These are phyloP conservation scores for Trifolium repens DNA, from an alignment of 306 rosid genomes.

Conservation along the genomic window DNA sequence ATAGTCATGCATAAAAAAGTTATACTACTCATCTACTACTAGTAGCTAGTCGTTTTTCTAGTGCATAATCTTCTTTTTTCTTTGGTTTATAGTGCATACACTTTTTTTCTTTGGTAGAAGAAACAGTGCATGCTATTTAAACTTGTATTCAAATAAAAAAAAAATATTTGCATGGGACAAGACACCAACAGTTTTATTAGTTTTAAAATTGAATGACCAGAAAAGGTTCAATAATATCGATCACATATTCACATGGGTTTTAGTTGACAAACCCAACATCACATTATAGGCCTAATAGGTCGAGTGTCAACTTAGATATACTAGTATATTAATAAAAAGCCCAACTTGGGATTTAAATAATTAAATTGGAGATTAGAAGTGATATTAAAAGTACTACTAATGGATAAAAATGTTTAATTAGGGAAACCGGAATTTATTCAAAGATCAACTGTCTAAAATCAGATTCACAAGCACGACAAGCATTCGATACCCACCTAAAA, in stretches of 20 bases:
- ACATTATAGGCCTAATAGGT: background rate
- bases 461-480: slow-evolving; percentile 34
- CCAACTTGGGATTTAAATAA: slow-evolving; percentile 5
- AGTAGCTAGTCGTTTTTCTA: too few relatives aligned
- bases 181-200: background rate
- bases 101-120: too few relatives aligned
- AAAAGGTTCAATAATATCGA: background rate
- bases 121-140: too few relatives aligned
- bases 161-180: background rate
- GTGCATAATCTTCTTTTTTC: too few relatives aligned
- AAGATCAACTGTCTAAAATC: slow-evolving; percentile 21
- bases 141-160: too few relatives aligned
- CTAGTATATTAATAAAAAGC: background rate
- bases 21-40: too few relatives aligned
- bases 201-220: background rate
- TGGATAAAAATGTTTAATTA: slow-evolving; percentile 11
- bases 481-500: slow-evolving; percentile 41
- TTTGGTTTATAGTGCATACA: too few relatives aligned
- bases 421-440: slow-evolving; percentile 42
- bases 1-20: too few relatives aligned
- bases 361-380: background rate
- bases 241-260: background rate
- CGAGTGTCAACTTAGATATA: background rate
- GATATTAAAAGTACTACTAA: background rate
- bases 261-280: background rate